Base-by-base conservation (phyloP, 371 early-diverging fungal genomes). In the Paraphysoderma sedebokerense region DNA sequence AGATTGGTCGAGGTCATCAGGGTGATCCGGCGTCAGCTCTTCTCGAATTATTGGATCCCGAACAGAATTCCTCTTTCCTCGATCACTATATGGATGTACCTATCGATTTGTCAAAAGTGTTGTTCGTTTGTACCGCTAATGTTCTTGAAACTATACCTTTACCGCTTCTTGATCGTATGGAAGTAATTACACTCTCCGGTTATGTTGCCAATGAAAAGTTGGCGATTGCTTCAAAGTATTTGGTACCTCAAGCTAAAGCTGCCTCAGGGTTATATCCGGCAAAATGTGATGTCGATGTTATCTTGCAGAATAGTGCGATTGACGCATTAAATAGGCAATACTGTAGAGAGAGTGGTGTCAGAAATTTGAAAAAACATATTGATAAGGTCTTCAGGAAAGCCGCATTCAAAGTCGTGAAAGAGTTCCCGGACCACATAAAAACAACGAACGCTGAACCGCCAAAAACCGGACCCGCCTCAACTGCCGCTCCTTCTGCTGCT, bases 1-100 rank as follows among this genome's bases (percentile, higher is more conserved):
- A 95, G 71, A 71, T 97, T 27, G 92, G 95, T n/a, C 76, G 86
- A 31, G 92, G 92, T 15, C 82, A 88, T 52, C 92, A 90, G 59
- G 96, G 96, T 35, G 95, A 97, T 53, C 95, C 96, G 0, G 86
- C 95, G 0, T 91, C 90, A 12, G 96, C 95, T 3, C 76, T 97
- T 39, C 66, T 97, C 19, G 98, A 97, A 63, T 63, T 95, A 28
- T 70, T 97, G 28, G 98, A 97, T 53, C 96, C 96, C 7, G 95
- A 95, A 55, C 96, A 97, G 61, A 95, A 97, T 59, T 68, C 65
- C 48, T 78, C 88, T 12, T 97, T 97, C 69, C 70, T 95, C 56
- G 98, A 97, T 64, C 95, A 97, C 59, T 97, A 93, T 66, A 82
- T 97, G 85, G 98, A 97, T 62, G 87, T 95, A 2, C 96, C 96